Evolutionary conservation across 257 asterid genomes (phyloP).

Genomic region (Jacaranda copaia): DNA sequence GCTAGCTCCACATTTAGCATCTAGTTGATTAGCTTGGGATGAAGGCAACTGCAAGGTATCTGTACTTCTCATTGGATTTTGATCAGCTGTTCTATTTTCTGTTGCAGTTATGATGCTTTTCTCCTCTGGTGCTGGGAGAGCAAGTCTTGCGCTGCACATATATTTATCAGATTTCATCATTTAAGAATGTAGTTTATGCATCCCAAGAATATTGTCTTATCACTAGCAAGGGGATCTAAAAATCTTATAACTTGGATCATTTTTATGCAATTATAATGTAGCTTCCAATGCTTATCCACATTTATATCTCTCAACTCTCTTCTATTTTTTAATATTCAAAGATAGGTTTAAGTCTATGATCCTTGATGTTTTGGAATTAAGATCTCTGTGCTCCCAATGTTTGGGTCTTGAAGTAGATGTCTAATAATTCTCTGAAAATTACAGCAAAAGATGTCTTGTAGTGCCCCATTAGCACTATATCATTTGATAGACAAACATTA

Average conservation of each 20-base stretch:
- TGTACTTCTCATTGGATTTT: conserved; percentile 46
- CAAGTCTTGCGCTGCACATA: conserved; percentile 83
- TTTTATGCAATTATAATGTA: neutral
- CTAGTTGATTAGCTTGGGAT: conserved; percentile 49
- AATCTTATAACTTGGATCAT: conserved; percentile 9
- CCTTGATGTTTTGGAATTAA: neutral
- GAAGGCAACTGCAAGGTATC: conserved; percentile 69
- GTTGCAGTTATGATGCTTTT: conserved; percentile 59
- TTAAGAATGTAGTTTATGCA: conserved; percentile 24
- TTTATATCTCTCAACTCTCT: conserved; percentile 10
- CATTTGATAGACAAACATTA: neutral
- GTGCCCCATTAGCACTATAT: conserved; percentile 16
- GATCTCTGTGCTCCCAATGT: conserved; percentile 1
- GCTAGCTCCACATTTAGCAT: conserved; percentile 41
- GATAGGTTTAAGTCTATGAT: conserved; percentile 7
- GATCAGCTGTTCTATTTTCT: conserved; percentile 52
- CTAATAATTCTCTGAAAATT: conserved; percentile 13
- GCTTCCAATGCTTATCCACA: conserved; percentile 13
- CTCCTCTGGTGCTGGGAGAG: conserved; percentile 90
- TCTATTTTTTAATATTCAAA: conserved; percentile 12
- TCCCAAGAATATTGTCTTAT: conserved; percentile 7
- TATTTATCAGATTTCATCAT: conserved; percentile 38
- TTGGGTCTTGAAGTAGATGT: conserved; percentile 3
- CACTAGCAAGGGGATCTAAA: conserved; percentile 14
- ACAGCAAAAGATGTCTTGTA: conserved; percentile 12